Evolutionary conservation across 2,329 filamentous ascomycete genomes (phyloP).

Genomic region (Colletotrichum graminicola): DNA sequence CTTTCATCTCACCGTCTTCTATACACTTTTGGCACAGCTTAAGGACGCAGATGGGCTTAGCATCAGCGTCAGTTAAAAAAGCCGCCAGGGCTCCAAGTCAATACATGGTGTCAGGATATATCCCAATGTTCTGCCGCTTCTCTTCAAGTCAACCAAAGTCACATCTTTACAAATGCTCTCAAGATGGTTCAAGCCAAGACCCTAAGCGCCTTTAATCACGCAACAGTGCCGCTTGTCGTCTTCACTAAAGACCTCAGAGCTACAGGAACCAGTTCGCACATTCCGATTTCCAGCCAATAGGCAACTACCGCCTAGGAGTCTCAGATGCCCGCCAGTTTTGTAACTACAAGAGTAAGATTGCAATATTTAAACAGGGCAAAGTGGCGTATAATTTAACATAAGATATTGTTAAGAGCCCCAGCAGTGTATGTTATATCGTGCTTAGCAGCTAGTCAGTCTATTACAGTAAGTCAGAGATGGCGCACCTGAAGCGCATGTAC

Average conservation of each 20-base stretch:
- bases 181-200: background rate
- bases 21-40: background rate
- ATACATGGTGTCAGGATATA: slow-evolving; percentile 58
- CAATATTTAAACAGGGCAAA: background rate
- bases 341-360: background rate
- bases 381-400: slow-evolving; percentile 11
- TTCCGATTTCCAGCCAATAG: slow-evolving; percentile 63
- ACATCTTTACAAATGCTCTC: background rate
- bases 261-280: slow-evolving; percentile 52
- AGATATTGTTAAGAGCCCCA: slow-evolving; percentile 13
- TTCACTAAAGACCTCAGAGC: slow-evolving; percentile 59
- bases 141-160: slow-evolving; percentile 47
- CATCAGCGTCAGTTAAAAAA: slow-evolving; percentile 63
- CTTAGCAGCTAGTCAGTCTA: background rate
- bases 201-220: slow-evolving; percentile 56
- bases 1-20: slow-evolving; percentile 57
- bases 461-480: slow-evolving; percentile 6
- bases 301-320: slow-evolving; percentile 50
- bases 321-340: slow-evolving; percentile 10
- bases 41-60: slow-evolving; percentile 51
- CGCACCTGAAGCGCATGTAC: background rate
- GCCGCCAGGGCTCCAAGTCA: slow-evolving; percentile 49
- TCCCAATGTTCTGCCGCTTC: slow-evolving; percentile 62
- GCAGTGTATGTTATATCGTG: background rate
- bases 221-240: slow-evolving; percentile 61